Conservation (phyloP, 2,329 filamentous ascomycete genomes). For the Cladosporium colombiae region DNA sequence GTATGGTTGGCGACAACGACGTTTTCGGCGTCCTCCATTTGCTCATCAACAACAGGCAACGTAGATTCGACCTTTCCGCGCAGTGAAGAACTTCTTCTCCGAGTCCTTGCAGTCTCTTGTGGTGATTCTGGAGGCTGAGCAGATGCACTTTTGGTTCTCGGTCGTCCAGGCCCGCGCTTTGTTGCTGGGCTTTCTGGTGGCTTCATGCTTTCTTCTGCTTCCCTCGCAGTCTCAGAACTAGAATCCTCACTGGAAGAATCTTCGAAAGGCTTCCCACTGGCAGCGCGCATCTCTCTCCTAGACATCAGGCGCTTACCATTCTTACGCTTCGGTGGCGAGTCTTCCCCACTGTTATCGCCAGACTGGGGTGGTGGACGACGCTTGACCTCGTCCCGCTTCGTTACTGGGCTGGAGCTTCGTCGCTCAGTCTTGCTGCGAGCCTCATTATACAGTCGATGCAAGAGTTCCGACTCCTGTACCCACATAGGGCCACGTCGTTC, state of each 20-base stretch:
- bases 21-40: slow-evolving; percentile 17
- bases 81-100: slow-evolving; percentile 32
- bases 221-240: slow-evolving; percentile 27
- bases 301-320: slow-evolving; percentile 38
- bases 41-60: slow-evolving; percentile 30
- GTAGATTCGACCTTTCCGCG: slow-evolving; percentile 27
- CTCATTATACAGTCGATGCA: slow-evolving; percentile 74
- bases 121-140: slow-evolving; percentile 27
- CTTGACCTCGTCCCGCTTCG: slow-evolving; percentile 35
- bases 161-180: slow-evolving; percentile 28
- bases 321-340: slow-evolving; percentile 33
- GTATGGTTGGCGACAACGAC: slow-evolving; percentile 19
- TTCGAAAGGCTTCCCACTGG: slow-evolving; percentile 33
- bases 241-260: slow-evolving; percentile 33
- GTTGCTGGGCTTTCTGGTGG: slow-evolving; percentile 31
- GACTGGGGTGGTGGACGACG: slow-evolving; percentile 26
- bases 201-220: slow-evolving; percentile 30
- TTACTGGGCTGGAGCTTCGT: slow-evolving; percentile 39
- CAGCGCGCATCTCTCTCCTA: slow-evolving; percentile 38
- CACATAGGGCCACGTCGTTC: slow-evolving; percentile 82
- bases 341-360: slow-evolving; percentile 28
- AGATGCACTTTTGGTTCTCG: slow-evolving; percentile 34
- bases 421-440: slow-evolving; percentile 25
- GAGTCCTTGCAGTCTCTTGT: slow-evolving; percentile 22
- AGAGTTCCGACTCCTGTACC: slow-evolving; percentile 80